Percentiles rank a stretch among this genome's conserved stretches.
Evolutionary conservation across 345 rosid species (phyloP).

Genomic region (Hibiscus syriacus): DNA sequence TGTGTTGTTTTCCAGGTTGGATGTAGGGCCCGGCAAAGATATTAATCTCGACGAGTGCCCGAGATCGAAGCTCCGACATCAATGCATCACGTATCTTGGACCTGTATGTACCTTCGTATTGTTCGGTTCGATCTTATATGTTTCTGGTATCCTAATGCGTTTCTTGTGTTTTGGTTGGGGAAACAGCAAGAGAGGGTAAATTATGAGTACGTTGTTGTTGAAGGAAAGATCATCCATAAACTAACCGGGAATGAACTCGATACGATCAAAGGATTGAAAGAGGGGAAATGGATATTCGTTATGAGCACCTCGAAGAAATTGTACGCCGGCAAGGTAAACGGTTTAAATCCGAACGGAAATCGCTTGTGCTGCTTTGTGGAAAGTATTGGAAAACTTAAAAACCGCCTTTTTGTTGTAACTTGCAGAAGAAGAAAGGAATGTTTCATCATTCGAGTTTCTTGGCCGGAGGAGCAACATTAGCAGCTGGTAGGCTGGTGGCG

Average conservation of each 20-base stretch:
- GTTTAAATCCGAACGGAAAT: background rate
- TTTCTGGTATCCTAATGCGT: background rate
- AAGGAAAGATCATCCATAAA: constrained; percentile 66
- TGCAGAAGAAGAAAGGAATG: constrained; percentile 85
- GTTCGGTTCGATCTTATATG: background rate
- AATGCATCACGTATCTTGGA: constrained; percentile 84
- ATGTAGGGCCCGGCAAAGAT: constrained; percentile 78
- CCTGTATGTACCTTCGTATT: constrained; percentile 47
- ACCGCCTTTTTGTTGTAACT: background rate
- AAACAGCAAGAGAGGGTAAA: constrained; percentile 85
- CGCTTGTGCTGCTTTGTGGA: background rate
- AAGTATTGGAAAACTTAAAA: background rate
- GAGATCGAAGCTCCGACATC: constrained; percentile 59
- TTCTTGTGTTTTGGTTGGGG: background rate
- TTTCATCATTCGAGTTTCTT: constrained; percentile 96
- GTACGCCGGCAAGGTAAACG: constrained; percentile 63
- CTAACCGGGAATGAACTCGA: constrained; percentile 43
- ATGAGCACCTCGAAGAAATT: constrained; percentile 74
- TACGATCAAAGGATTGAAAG: constrained; percentile 37
- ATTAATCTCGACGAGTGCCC: constrained; percentile 58
- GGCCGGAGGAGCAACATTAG: constrained; percentile 91
- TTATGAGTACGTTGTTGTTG: constrained; percentile 51
- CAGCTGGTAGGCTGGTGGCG: constrained; percentile 74
- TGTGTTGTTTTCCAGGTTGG: constrained; percentile 52
- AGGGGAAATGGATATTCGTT: constrained; percentile 76